Conservation (phyloP, 108 stramenopile genomes). For the Conticribra guillardii region DNA sequence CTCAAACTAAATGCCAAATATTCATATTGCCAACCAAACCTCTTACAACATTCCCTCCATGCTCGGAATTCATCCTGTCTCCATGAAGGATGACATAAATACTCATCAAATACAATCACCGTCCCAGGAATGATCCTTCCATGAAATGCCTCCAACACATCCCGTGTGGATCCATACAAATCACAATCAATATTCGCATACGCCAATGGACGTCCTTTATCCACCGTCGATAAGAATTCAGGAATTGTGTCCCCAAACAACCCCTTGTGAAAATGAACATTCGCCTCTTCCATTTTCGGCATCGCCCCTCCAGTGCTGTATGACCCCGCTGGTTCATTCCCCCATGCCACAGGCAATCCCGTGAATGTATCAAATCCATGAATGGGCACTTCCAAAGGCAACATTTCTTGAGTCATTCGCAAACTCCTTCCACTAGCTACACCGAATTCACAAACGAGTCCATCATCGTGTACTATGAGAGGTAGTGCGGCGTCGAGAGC, state of each 20-base stretch:
- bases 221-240: constrained; percentile 62
- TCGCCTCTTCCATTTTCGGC: constrained; percentile 62
- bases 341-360: constrained; percentile 87
- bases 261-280: constrained; percentile 80
- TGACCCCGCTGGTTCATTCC: constrained; percentile 72
- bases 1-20: constrained; percentile 84
- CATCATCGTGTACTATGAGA: constrained; percentile 64
- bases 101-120: constrained; percentile 85
- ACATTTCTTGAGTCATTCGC: constrained; percentile 84
- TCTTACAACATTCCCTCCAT: constrained; percentile 86
- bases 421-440: constrained; percentile 78
- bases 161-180: constrained; percentile 77
- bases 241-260: constrained; percentile 82
- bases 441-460: constrained; percentile 89
- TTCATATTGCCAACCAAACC: constrained; percentile 89
- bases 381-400: constrained; percentile 68
- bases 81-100: constrained; percentile 85
- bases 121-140: constrained; percentile 77
- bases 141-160: constrained; percentile 83
- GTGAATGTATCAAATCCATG: constrained; percentile 94
- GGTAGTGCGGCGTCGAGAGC: constrained; percentile 80
- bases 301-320: constrained; percentile 82
- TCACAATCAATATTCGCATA: constrained; percentile 92
- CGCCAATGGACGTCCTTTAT: constrained; percentile 60
- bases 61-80: constrained; percentile 87